A percentile compares a stretch with the other conserved stretches of the same genome.
These are phyloP conservation scores for Didymella segeticola DNA, from an alignment of 2,329 filamentous ascomycete genomes.

Conservation along the genomic window DNA sequence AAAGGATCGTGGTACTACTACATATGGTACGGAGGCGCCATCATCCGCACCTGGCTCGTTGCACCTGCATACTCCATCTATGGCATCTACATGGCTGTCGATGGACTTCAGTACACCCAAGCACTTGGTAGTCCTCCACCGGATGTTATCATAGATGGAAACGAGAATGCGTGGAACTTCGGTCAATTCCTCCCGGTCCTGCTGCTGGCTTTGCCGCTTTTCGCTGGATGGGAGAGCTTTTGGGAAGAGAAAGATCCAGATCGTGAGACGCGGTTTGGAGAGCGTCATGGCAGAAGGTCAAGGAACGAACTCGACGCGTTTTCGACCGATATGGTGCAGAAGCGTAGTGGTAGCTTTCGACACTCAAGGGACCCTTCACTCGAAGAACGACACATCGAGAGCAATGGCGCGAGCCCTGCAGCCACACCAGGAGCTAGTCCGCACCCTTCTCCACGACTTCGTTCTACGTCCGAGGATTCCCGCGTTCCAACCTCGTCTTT, in stretches of 20 bases:
- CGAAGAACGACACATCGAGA: slow-evolving; percentile 26
- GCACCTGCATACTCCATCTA: slow-evolving; percentile 40
- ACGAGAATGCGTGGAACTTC: slow-evolving; percentile 39
- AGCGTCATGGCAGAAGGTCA: slow-evolving; percentile 13
- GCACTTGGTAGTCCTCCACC: slow-evolving; percentile 29
- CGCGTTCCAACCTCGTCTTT: too few relatives aligned
- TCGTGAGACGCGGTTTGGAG: slow-evolving; percentile 29
- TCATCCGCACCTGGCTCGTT: slow-evolving; percentile 41
- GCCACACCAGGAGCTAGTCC: neutral
- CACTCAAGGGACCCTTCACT: slow-evolving; percentile 20
- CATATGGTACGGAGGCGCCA: slow-evolving; percentile 31
- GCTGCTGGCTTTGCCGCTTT: slow-evolving; percentile 38
- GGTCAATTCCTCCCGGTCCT: slow-evolving; percentile 41
- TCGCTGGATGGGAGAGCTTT: slow-evolving; percentile 43
- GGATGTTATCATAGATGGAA: slow-evolving; percentile 28
- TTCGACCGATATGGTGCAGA: slow-evolving; percentile 5
- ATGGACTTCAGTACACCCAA: slow-evolving; percentile 32
- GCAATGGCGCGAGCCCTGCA: slow-evolving; percentile 9
- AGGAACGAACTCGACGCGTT: slow-evolving; percentile 7
- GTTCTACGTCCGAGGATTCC: slow-evolving; percentile 1
- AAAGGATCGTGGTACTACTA: slow-evolving; percentile 27
- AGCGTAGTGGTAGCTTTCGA: too few relatives aligned
- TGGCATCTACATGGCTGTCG: slow-evolving; percentile 36
- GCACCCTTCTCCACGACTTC: slow-evolving; percentile 3
- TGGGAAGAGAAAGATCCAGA: slow-evolving; percentile 38